Evolutionary conservation across 805 yeast species (phyloP).

Genomic region (Lachancea mirantina): DNA sequence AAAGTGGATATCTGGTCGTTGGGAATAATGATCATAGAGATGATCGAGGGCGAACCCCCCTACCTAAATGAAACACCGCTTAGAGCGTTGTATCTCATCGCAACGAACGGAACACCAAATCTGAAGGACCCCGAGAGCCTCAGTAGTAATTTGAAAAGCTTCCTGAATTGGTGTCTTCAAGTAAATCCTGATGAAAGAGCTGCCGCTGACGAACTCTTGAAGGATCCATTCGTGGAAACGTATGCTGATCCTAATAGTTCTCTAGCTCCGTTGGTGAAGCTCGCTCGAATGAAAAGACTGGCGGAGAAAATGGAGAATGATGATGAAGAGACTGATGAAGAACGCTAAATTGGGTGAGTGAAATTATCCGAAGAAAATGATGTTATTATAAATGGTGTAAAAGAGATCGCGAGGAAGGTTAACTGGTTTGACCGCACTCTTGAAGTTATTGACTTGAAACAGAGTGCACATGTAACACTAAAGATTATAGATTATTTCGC

Average conservation of each 20-base stretch:
- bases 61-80: slow-evolving; percentile 93
- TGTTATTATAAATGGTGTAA: too few species aligned
- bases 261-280: slow-evolving; percentile 65
- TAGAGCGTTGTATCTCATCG: slow-evolving; percentile 87
- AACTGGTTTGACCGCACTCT: too few species aligned
- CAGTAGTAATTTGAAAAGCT: slow-evolving; percentile 55
- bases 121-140: slow-evolving; percentile 81
- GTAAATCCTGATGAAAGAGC: slow-evolving; percentile 80
- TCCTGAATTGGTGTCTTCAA: slow-evolving; percentile 70
- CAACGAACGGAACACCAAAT: slow-evolving; percentile 94
- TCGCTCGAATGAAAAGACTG: slow-evolving; percentile 63
- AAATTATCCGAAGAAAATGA: too few species aligned
- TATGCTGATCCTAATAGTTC: slow-evolving; percentile 51
- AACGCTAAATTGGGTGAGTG: too few species aligned
- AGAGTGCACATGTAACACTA: too few species aligned
- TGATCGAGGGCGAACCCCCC: slow-evolving; percentile 99
- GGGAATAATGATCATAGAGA: slow-evolving; percentile 96
- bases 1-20: slow-evolving; percentile 97
- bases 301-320: slow-evolving; percentile 33
- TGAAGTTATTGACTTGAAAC: too few species aligned
- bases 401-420: too few species aligned
- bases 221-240: slow-evolving; percentile 55
- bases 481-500: too few species aligned
- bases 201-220: slow-evolving; percentile 63
- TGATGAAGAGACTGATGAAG: slow-evolving; percentile 16